A percentile compares a stretch with the other conserved stretches of the same genome.
Conservation (phyloP, 768 basidiomycete genomes). For the Clavaria fumosa region DNA sequence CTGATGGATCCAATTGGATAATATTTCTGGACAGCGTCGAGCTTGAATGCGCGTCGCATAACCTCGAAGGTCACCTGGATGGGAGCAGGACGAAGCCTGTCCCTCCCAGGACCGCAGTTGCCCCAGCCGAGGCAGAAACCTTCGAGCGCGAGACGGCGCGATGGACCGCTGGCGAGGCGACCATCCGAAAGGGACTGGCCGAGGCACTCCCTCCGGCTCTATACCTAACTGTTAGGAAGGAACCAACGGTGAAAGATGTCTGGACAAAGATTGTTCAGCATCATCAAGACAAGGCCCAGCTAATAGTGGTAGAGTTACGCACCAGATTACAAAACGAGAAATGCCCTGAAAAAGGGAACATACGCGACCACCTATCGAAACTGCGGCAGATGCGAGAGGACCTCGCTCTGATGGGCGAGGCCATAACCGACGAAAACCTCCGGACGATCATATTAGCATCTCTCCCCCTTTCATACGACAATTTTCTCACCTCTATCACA, state of each 20-base stretch:
- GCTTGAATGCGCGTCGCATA: slow-evolving; percentile 11
- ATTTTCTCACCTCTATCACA: slow-evolving; percentile 15
- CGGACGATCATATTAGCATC: slow-evolving; percentile 23
- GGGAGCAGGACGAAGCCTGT: slow-evolving; percentile 9
- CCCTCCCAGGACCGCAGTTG: slow-evolving; percentile 6
- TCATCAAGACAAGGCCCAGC: slow-evolving; percentile 16
- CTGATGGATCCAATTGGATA: slow-evolving; percentile 16
- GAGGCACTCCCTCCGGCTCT: slow-evolving; percentile 20
- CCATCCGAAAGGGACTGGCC: slow-evolving; percentile 20
- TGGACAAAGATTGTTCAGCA: slow-evolving; percentile 17
- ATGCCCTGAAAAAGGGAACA: slow-evolving; percentile 19
- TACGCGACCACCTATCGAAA: slow-evolving; percentile 18
- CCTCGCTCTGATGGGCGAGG: slow-evolving; percentile 19
- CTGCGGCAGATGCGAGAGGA: slow-evolving; percentile 18
- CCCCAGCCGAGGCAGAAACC: not conserved
- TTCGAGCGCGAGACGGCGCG: slow-evolving; percentile 13
- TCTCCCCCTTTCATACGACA: slow-evolving; percentile 20
- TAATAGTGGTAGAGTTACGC: slow-evolving; percentile 18
- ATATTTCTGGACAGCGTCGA: slow-evolving; percentile 12
- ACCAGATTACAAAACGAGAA: slow-evolving; percentile 14
- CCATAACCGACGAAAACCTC: slow-evolving; percentile 18
- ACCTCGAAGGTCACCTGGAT: slow-evolving; percentile 14
- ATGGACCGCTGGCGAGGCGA: slow-evolving; percentile 16
- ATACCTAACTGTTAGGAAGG: slow-evolving; percentile 17
- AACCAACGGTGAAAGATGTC: slow-evolving; percentile 12